Percentiles rank a stretch among this genome's conserved stretches.
Conservation (phyloP, 441 rosid species). For the Aleurites moluccanus region DNA sequence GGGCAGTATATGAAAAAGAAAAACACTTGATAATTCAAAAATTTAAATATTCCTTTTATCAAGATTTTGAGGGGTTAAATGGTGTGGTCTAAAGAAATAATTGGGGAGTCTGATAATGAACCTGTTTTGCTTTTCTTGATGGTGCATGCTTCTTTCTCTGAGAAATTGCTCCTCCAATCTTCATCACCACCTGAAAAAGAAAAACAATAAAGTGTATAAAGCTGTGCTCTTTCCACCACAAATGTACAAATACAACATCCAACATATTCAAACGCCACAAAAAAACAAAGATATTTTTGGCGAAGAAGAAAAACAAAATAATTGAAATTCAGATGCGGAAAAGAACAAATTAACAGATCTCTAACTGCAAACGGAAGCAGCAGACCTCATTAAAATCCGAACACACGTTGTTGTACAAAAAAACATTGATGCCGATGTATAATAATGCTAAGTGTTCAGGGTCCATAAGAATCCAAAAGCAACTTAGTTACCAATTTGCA, state of each 20-base stretch:
- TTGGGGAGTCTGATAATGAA: constrained; percentile 36
- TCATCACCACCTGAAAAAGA: constrained; percentile 62
- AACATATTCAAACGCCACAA: constrained; percentile 35
- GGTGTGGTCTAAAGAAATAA: constrained; percentile 49
- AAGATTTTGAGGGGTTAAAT: constrained; percentile 16
- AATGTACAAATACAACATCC: constrained; percentile 37
- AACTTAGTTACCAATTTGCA: constrained; percentile 13
- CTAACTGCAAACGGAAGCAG: constrained; percentile 31
- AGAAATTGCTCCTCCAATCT: constrained; percentile 67
- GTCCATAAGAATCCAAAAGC: constrained; percentile 32
- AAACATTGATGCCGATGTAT: constrained; percentile 22
- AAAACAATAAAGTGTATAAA: constrained; percentile 38
- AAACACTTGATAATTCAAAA: constrained; percentile 12
- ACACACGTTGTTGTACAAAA: constrained; percentile 22
- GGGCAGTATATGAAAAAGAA: constrained; percentile 19
- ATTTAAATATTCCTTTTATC: constrained; percentile 18
- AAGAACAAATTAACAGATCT: constrained; percentile 50
- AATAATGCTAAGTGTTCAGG: constrained; percentile 27
- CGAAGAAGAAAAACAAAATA: constrained; percentile 19
- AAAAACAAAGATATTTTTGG: constrained; percentile 27
- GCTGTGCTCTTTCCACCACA: constrained; percentile 48
- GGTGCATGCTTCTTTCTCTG: constrained; percentile 78
- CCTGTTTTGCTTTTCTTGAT: constrained; percentile 84
- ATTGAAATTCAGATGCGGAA: constrained; percentile 30
- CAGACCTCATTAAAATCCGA: constrained; percentile 25